These are phyloP conservation scores for Yarrowia galli DNA, from an alignment of 1,139 yeast species.

Conservation along the genomic window DNA sequence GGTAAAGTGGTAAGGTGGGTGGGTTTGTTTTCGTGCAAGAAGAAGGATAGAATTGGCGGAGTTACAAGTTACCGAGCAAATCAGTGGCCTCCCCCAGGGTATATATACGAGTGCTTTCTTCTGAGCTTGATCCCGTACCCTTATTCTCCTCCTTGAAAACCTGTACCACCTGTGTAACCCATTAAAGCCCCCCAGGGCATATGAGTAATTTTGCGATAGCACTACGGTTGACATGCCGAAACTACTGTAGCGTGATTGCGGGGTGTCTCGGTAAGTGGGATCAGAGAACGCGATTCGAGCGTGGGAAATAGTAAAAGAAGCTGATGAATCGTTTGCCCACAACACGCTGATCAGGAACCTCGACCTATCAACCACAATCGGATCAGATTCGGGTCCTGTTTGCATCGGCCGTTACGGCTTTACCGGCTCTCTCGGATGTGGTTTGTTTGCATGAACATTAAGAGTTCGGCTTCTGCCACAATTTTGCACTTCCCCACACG, in stretches of 20 bases:
- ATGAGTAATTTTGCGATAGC: constrained; percentile 23
- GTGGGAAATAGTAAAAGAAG: neutral
- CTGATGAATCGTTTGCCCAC: too few species aligned
- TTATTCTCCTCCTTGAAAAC: neutral
- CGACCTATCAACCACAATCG: neutral
- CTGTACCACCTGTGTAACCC: neutral
- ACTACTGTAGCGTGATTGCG: constrained; percentile 29
- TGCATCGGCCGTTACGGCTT: constrained; percentile 30
- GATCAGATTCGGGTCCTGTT: neutral
- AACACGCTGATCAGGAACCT: neutral
- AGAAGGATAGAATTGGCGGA: neutral
- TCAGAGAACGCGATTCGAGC: neutral
- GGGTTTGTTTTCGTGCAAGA: constrained; percentile 1
- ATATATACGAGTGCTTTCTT: neutral
- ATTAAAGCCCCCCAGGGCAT: constrained; percentile 6
- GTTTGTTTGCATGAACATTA: constrained; percentile 22
- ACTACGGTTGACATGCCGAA: constrained; percentile 22
- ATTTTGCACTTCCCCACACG: constrained; percentile 34
- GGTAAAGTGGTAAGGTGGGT: neutral
- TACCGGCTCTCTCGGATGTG: constrained; percentile 36
- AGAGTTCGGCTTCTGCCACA: constrained; percentile 33
- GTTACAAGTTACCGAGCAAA: constrained; percentile 1
- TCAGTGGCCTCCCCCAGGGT: neutral
- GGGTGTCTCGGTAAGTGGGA: constrained; percentile 22
- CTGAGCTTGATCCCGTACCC: neutral